Evolutionary conservation across 2,329 filamentous ascomycete genomes (phyloP).

Genomic region (Sarocladiaceae sp.): DNA sequence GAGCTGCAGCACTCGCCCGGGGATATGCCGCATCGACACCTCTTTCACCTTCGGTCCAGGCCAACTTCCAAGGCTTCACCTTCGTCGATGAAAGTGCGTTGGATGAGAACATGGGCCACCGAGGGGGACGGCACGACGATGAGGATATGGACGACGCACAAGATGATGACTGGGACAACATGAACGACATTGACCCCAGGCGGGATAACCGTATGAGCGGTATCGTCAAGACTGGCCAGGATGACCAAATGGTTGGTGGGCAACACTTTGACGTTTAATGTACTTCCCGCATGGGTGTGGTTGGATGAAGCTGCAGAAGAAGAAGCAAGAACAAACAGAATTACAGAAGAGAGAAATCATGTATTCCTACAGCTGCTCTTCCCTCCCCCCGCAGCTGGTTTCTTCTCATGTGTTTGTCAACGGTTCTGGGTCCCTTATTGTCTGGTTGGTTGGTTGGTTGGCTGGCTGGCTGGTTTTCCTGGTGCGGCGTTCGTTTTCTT

Average conservation of each 20-base stretch:
- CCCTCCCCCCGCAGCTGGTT: no score
- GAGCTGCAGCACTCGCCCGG: slow-evolving; percentile 77
- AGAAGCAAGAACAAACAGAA: background rate
- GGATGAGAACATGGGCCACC: slow-evolving; percentile 70
- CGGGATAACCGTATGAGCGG: slow-evolving; percentile 58
- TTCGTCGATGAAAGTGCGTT: slow-evolving; percentile 98
- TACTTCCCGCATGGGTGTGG: background rate
- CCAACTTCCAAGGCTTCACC: slow-evolving; percentile 97
- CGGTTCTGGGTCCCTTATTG: no score
- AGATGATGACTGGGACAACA: slow-evolving; percentile 54
- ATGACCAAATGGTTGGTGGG: slow-evolving; percentile 58
- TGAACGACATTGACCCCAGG: slow-evolving; percentile 46
- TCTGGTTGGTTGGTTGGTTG: no score
- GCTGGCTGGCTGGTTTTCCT: no score
- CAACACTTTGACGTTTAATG: slow-evolving; percentile 58
- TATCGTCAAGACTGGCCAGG: slow-evolving; percentile 51
- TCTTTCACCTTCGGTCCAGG: slow-evolving; percentile 89
- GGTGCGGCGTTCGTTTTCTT: no score
- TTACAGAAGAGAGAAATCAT: slow-evolving; percentile 1
- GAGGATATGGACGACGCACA: slow-evolving; percentile 56
- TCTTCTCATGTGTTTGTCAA: no score
- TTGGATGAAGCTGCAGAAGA: slow-evolving; percentile 7
- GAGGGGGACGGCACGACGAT: slow-evolving; percentile 40
- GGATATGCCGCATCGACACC: slow-evolving; percentile 88
- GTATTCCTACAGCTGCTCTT: slow-evolving; percentile 6